Conservation (phyloP, 2,329 filamentous ascomycete genomes). For the Diaporthe citrichinensis region DNA sequence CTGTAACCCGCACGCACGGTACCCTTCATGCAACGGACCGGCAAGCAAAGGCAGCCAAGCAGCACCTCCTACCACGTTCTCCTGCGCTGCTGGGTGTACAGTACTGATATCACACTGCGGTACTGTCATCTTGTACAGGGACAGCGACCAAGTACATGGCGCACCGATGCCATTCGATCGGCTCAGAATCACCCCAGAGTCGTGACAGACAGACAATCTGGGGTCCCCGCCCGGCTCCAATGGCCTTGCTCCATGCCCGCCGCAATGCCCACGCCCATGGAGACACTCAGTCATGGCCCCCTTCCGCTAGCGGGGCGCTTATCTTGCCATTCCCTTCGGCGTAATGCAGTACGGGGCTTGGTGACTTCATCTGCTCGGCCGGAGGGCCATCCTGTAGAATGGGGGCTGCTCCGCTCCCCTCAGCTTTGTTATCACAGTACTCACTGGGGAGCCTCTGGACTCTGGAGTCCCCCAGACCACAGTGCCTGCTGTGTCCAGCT, state of each 20-base stretch:
- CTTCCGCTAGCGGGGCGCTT: constrained; percentile 36
- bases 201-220: constrained; percentile 39
- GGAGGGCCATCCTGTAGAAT: background rate
- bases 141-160: constrained; percentile 19
- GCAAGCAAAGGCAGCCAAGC: constrained; percentile 25
- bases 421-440: background rate
- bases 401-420: constrained; percentile 18
- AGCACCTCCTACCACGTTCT: constrained; percentile 13
- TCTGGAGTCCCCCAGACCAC: background rate
- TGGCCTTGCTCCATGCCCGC: constrained; percentile 18
- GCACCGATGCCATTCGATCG: constrained; percentile 18
- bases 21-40: constrained; percentile 35
- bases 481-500: background rate
- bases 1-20: constrained; percentile 26
- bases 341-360: constrained; percentile 25
- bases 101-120: background rate
- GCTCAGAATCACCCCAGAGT: constrained; percentile 40
- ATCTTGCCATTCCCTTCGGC: constrained; percentile 35
- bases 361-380: constrained; percentile 14
- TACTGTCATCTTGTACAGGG: constrained; percentile 26
- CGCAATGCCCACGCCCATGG: constrained; percentile 31
- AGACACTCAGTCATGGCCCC: constrained; percentile 24
- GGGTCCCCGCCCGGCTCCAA: constrained; percentile 37
- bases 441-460: background rate
- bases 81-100: background rate